Conservation (phyloP, 192 early-diverging fungal species). For the Fimicolochytrium jonesii region DNA sequence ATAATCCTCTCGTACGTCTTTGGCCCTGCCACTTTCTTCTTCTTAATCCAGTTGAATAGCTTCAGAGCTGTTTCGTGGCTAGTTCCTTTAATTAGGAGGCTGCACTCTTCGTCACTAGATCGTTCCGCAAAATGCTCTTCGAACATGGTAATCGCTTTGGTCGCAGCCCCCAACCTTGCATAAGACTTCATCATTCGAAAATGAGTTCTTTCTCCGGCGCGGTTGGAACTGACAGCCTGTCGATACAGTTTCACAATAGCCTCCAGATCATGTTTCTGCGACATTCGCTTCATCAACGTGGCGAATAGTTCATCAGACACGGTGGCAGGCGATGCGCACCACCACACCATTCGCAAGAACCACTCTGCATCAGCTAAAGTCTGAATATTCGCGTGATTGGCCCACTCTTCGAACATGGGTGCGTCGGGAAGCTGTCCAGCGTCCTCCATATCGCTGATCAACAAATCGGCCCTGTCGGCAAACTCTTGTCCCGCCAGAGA, state of each 20-base stretch:
- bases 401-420: slow-evolving; percentile 11
- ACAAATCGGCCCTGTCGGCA: not conserved
- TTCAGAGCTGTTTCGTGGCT: not conserved
- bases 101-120: not conserved
- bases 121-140: not conserved
- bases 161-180: not conserved
- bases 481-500: not conserved
- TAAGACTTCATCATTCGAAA: not conserved
- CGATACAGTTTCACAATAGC: not conserved
- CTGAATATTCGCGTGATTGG: not conserved
- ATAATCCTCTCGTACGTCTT: not conserved
- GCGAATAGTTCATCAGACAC: slow-evolving; percentile 13
- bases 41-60: slow-evolving; percentile 2
- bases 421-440: not conserved
- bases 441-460: slow-evolving; percentile 12
- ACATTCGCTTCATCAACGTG: slow-evolving; percentile 9
- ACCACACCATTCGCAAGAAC: slow-evolving; percentile 18
- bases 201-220: not conserved
- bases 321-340: not conserved
- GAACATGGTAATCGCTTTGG: not conserved
- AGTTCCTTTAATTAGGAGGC: not conserved
- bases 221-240: not conserved
- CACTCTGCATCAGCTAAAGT: slow-evolving; percentile 2
- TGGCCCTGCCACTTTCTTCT: not conserved
- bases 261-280: not conserved